Evolutionary conservation across 345 rosid genomes (phyloP).

Genomic region (Erodium maritimum): DNA sequence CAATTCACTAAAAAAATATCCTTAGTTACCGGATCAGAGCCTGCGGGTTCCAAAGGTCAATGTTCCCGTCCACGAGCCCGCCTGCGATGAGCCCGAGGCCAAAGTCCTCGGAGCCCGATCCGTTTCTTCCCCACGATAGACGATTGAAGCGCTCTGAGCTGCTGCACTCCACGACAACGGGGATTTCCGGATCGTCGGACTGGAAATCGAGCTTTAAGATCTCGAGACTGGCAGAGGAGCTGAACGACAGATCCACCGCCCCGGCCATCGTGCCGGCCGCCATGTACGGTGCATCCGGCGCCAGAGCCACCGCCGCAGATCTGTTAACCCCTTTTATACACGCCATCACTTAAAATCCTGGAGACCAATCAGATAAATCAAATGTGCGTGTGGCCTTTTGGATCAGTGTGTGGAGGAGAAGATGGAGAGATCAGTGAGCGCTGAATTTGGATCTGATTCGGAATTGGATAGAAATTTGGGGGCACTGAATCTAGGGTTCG

Average conservation of each 20-base stretch:
- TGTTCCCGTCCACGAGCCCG: conserved; percentile 85
- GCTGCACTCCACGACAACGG: conserved; percentile 60
- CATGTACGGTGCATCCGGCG: conserved; percentile 94
- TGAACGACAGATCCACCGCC: conserved; percentile 92
- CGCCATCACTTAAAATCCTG: conserved; percentile 35
- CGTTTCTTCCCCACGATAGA: conserved; percentile 83
- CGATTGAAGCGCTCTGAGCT: conserved; percentile 95
- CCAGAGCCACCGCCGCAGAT: conserved; percentile 92
- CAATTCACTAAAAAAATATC: background rate
- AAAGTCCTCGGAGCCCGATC: conserved; percentile 74
- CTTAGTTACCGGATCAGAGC: conserved; percentile 57
- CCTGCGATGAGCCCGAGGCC: conserved; percentile 87
- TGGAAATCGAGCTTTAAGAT: conserved; percentile 95
- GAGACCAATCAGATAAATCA: background rate
- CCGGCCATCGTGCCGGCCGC: conserved; percentile 99
- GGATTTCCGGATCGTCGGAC: conserved; percentile 75
- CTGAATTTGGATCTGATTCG: background rate
- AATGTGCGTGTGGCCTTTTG: no score
- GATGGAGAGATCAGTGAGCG: conserved; percentile 3
- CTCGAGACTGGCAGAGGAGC: conserved; percentile 88
- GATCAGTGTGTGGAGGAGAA: background rate
- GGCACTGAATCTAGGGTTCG: background rate
- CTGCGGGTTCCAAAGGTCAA: conserved; percentile 81
- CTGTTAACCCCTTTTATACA: conserved; percentile 77
- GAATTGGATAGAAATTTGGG: background rate